Conservation (phyloP, 306 rosid species). For the Lathyrus oleraceus region DNA sequence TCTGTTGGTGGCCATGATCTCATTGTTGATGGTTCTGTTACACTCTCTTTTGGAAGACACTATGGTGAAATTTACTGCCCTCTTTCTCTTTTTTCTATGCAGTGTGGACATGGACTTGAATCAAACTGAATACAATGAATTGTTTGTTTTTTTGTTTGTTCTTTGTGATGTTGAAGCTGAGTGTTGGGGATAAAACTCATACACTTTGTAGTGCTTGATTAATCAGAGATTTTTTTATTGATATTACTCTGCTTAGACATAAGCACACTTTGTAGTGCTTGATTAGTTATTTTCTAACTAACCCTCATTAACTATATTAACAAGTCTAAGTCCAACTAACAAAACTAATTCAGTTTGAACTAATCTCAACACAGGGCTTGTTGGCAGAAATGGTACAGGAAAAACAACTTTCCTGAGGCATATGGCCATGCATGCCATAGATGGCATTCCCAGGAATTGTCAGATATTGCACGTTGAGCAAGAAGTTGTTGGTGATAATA, state of each 20-base stretch:
- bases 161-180: background rate
- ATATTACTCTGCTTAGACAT: background rate
- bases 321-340: background rate
- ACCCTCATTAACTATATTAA: background rate
- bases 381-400: constrained; percentile 97
- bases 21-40: constrained; percentile 84
- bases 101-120: background rate
- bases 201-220: too few species aligned
- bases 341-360: background rate
- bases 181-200: background rate
- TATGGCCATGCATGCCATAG: constrained; percentile 99
- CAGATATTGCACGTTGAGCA: constrained; percentile 98
- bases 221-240: background rate
- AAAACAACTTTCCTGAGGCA: constrained; percentile 95
- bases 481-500: constrained; percentile 85
- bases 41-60: constrained; percentile 93
- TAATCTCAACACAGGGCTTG: constrained; percentile 53
- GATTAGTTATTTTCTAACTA: background rate
- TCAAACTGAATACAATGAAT: background rate
- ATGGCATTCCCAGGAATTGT: constrained; percentile 87
- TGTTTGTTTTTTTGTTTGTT: background rate
- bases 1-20: constrained; percentile 99
- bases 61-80: constrained; percentile 59
- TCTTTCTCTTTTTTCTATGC: constrained; percentile 16
- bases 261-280: background rate